Conservation (phyloP, 257 asterid genomes). For the Vinca minor region DNA sequence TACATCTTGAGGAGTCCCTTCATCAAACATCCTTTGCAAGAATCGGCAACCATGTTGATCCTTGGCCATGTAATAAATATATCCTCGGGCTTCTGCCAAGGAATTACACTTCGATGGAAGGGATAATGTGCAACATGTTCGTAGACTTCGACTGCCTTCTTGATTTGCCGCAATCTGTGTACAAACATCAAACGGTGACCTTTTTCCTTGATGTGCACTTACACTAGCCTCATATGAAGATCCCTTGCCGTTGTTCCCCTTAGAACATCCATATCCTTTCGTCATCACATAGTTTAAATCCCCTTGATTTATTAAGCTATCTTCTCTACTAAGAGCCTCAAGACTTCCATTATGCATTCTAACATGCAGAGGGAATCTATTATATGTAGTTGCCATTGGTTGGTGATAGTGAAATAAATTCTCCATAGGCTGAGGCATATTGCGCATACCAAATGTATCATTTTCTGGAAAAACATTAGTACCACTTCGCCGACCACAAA, state of each 20-base stretch:
- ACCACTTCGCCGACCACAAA: slow-evolving; percentile 28
- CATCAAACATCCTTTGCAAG: slow-evolving; percentile 77
- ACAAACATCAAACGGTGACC: slow-evolving; percentile 27
- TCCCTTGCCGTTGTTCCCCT: slow-evolving; percentile 21
- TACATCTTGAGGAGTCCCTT: slow-evolving; percentile 60
- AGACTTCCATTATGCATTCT: slow-evolving; percentile 31
- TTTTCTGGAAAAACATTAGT: slow-evolving; percentile 24
- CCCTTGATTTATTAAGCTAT: slow-evolving; percentile 45
- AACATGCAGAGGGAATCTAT: slow-evolving; percentile 23
- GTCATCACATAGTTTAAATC: slow-evolving; percentile 26
- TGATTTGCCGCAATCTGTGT: too few species aligned
- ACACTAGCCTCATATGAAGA: slow-evolving; percentile 25
- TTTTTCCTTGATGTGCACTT: slow-evolving; percentile 32
- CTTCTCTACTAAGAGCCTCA: slow-evolving; percentile 35
- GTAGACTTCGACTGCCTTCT: slow-evolving; percentile 22
- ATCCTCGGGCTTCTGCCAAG: slow-evolving; percentile 49
- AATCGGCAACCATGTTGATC: slow-evolving; percentile 94
- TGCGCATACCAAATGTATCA: slow-evolving; percentile 22
- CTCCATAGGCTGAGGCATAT: slow-evolving; percentile 29
- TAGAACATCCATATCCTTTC: slow-evolving; percentile 26
- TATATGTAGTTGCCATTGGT: slow-evolving; percentile 24
- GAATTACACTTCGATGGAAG: slow-evolving; percentile 42
- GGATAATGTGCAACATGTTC: slow-evolving; percentile 25
- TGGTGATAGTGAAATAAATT: slow-evolving; percentile 25
- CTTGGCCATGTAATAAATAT: slow-evolving; percentile 48